These are phyloP conservation scores for Rhizodiscina lignyota DNA, from an alignment of 495 filamentous ascomycete species.

Conservation along the genomic window DNA sequence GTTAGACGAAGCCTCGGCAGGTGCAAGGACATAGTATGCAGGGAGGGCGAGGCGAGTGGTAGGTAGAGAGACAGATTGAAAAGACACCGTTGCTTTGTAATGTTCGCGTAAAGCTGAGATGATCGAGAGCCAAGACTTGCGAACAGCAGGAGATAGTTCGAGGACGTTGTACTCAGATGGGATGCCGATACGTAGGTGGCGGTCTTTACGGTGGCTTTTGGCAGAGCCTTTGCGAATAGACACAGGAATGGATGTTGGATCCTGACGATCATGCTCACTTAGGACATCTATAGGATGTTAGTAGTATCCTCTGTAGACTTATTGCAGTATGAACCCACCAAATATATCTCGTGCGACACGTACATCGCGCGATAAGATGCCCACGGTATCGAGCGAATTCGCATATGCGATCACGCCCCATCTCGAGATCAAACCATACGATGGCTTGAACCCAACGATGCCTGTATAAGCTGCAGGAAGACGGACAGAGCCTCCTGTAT, in stretches of 20 bases:
- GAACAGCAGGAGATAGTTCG: conserved; percentile 55
- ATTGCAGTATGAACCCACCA: conserved; percentile 18
- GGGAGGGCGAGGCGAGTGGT: conserved; percentile 71
- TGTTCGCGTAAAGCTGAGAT: too few relatives aligned
- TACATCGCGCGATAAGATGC: conserved; percentile 46
- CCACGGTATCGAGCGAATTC: conserved; percentile 90
- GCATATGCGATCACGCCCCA: conserved; percentile 91
- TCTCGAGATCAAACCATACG: conserved; percentile 66
- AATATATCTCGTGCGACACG: conserved; percentile 36
- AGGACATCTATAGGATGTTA: conserved; percentile 23
- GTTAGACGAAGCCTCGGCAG: conserved; percentile 91
- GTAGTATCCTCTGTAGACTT: background rate
- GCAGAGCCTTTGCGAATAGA: conserved; percentile 27
- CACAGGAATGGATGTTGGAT: conserved; percentile 57
- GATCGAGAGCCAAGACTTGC: conserved; percentile 50
- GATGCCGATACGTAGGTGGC: conserved; percentile 51
- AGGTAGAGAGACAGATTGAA: conserved; percentile 68
- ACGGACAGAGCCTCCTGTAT: conserved; percentile 86
- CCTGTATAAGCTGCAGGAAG: conserved; percentile 86
- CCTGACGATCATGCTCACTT: conserved; percentile 47
- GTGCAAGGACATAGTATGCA: conserved; percentile 88
- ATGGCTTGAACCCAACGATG: conserved; percentile 82
- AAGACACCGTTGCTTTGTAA: conserved; percentile 32
- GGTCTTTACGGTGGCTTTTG: background rate
- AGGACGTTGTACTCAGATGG: conserved; percentile 77